Evolutionary conservation across 495 filamentous ascomycete species (phyloP), one percentile per base, ranked within the genome.

Genomic region (Aspergillus coremiiformis): DNA sequence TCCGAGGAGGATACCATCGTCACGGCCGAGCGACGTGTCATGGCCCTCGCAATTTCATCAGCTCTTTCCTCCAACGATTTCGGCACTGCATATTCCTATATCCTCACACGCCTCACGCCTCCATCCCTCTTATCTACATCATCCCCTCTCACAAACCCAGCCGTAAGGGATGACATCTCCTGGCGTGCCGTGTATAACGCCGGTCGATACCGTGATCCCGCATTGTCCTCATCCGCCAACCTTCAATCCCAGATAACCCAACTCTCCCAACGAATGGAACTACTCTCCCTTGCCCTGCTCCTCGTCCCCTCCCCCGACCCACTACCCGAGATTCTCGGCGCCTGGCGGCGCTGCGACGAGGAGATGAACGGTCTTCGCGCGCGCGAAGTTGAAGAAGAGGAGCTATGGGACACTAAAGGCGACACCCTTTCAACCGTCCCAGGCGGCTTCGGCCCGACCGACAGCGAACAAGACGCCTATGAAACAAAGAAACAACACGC

Each of bases 21-120:
- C 56, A 68, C 64, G 15, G 68, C 70, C 7, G 82, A 87, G 61
- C 78, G 80, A 24, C 81, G 90, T 45, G 84, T 98, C 46, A 86
- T 83, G 26, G 85, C 85, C 46, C 89, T 95, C 81, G 91, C 92
- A 58, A 85, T 97, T 39, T 84, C 92, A 58, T 84, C 90, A 5
- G 89, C 92, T 24, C 79, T 97, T 1, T 71, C 75, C 5, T 88
- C 91, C 63, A 82, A 93, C 59, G 93, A 98, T 61, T 97, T 97
- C 57, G 92, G 95, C 56, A 97, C 94, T 0, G 94, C 94, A 20
- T 97, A 97, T 69, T 95, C 90, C 11, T 96, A 93, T 69, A 86
- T 95, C 29, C 80, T 94, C 52, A 95, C 74, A 23, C 75, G 80
- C 1, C 71, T 83, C 17, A 70, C 75, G 15, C 73, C 73, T 7